Evolutionary conservation across 1,284 basidiomycete genomes (phyloP).

Genomic region (Apiotrichum veenhuisii): DNA sequence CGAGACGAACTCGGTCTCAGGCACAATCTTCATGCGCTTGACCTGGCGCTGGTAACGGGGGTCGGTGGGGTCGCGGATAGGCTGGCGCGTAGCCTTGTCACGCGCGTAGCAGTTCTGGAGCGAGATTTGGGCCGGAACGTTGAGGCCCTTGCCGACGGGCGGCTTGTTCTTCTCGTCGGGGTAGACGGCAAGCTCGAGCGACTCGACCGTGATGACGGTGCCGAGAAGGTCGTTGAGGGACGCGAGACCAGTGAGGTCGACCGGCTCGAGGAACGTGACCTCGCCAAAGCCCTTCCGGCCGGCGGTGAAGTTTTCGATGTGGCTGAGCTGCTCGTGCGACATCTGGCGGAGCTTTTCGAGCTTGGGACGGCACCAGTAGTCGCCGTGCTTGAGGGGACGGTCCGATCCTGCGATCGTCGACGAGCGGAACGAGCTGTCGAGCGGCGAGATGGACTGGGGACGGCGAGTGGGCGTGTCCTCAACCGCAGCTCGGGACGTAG

Average conservation of each 20-base stretch:
- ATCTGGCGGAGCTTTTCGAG: conserved; percentile 65
- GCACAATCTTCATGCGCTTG: conserved; percentile 78
- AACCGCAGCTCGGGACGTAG: conserved; percentile 19
- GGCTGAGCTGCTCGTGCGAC: conserved; percentile 65
- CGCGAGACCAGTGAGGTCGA: conserved; percentile 82
- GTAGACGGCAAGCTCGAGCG: conserved; percentile 90
- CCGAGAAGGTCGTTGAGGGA: conserved; percentile 79
- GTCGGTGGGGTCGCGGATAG: conserved; percentile 77
- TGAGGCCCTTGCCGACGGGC: conserved; percentile 80
- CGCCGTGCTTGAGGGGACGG: conserved; percentile 65
- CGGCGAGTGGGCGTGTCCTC: conserved; percentile 22
- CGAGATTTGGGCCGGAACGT: conserved; percentile 76
- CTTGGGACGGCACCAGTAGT: conserved; percentile 82
- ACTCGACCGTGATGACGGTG: conserved; percentile 81
- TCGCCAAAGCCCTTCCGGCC: conserved; percentile 87
- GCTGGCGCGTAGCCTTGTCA: conserved; percentile 87
- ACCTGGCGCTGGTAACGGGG: conserved; percentile 71
- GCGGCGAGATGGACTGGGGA: conserved; percentile 8
- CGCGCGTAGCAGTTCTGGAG: conserved; percentile 81
- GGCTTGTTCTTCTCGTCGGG: conserved; percentile 78
- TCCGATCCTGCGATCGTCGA: conserved; percentile 27
- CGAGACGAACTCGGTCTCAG: conserved; percentile 76
- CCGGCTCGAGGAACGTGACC: conserved; percentile 83
- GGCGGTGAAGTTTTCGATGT: conserved; percentile 68
- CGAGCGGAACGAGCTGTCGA: conserved; percentile 2